Evolutionary conservation across 129 eudicot species (phyloP), one percentile per base, ranked within the genome.

Genomic region (Flaveria trinervia): DNA sequence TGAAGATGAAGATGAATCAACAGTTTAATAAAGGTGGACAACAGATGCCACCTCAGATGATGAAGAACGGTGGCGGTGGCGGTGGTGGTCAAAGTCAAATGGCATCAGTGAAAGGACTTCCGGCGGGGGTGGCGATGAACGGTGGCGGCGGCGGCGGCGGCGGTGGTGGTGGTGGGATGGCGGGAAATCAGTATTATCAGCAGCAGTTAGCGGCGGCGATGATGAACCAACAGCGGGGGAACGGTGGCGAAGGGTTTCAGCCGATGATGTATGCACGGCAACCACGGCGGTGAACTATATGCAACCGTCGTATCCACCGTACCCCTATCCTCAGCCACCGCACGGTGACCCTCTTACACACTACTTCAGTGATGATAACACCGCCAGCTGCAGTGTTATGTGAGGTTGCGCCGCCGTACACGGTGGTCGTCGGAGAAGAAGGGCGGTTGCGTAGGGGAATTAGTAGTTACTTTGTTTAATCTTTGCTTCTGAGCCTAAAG

Each of bases 251-350:
- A 57, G 77, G 89, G 82, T 90, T 90, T 70, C 96, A 88, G 59
- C 93, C 89, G 16, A 88, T 90, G 93, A 86, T 88, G 93, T 88
- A 88, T 9, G 93, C 89, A 0, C 87, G 88, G 1, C 93, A 93
- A 0, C 91, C 91, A 5, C 96, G 16, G 91, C 89, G 0, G 84
- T 84, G 28, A 88, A 88, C 44, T 86, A 90, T 84, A 84, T 88
- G 96, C 96, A 89, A 7, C 86, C 88, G 0, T 79, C 82, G 12
- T 59, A 73, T 2, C 81, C 89, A 0, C 86, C 81, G 1, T 71
- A 82, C 77, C 81, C 81, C 0, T 74, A 60, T 33, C 84, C 77
- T 11, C 84, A 69, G 11, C 85, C 78, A 13, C 84, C 89, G 1
- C 89, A 85, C 0, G 78, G 84, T 0, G 97, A 86, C n/a, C 83